Base-by-base conservation (phyloP, 768 basidiomycete species). In the Naganishia friedmannii region DNA sequence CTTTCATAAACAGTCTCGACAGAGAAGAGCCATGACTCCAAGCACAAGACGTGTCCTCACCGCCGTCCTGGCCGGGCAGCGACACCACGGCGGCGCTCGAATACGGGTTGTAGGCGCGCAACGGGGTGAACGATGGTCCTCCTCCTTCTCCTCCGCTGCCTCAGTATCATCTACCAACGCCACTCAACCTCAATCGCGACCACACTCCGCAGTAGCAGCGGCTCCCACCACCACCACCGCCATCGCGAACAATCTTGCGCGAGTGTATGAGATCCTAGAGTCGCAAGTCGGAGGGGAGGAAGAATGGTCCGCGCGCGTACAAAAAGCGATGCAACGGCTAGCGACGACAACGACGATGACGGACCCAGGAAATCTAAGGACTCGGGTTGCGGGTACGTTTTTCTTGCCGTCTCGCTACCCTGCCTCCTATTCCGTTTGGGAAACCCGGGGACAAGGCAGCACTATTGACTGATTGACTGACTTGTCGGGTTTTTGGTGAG, bases 251-350 rank as follows among this genome's bases (percentile, higher is more conserved):
- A 21, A 46, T 3, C 60, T 63, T 7, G 39, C 2, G 12, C 28
- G 42, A 15, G 39, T 63, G n/a, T 63, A 65, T 34, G 60, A 69
- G 9, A 17, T 79, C 9, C 65, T 77, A 10, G 70, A 73, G 13
- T 53, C 67, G 10, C 73, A 75, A 17, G 72, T 79, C n/a, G 78
- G 76, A n/a, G 78, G 76, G 6, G 70, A 69, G 19, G 73, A 73
- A 29, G 60, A 66, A 37, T 79, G 76, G 76, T 53, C 68, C 3
- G 48, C 42, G 37, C 66, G 77, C 32, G 53, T 78, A 0, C 53
- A 66, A n/a, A 34, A 34, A 28, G 74, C 68, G 17, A 29, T 74
- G 2, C 12, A 17, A 29, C 74, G 77, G 65, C 53, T 77, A 42
- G n/a, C n/a, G n/a, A n/a, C n/a, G n/a, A n/a, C n/a, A n/a, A n/a